phyloP scores from a whole-genome alignment of 305 asterid species.

The Fraxinus floribunda region DNA sequence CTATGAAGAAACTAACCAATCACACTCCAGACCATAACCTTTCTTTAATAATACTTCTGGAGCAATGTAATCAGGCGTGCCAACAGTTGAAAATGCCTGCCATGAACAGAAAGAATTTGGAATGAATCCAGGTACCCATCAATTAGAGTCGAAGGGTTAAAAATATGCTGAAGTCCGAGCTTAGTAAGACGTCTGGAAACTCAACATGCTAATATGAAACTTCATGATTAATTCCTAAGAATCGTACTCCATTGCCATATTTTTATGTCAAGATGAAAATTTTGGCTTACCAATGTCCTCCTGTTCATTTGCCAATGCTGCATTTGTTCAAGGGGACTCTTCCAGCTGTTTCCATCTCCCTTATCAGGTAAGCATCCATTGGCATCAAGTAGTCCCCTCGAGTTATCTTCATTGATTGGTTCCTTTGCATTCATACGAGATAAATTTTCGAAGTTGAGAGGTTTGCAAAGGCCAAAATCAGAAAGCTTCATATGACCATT shows the following conservation, averaged over 20 bases:
- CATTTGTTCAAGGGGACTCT: slow-evolving; percentile 66
- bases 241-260: background rate
- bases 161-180: background rate
- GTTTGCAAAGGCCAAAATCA: slow-evolving; percentile 92
- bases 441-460: slow-evolving; percentile 70
- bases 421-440: slow-evolving; percentile 50
- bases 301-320: slow-evolving; percentile 80
- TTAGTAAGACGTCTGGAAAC: background rate
- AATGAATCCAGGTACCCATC: background rate
- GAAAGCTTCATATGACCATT: slow-evolving; percentile 78
- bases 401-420: slow-evolving; percentile 33
- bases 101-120: background rate
- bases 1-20: slow-evolving; percentile 57
- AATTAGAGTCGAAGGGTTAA: background rate
- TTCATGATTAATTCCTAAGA: background rate
- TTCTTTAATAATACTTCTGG: slow-evolving; percentile 75
- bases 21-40: slow-evolving; percentile 88
- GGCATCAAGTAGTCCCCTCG: slow-evolving; percentile 29
- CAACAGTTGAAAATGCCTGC: slow-evolving; percentile 93
- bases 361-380: slow-evolving; percentile 45
- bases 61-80: slow-evolving; percentile 93
- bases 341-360: slow-evolving; percentile 57
- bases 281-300: slow-evolving; percentile 58
- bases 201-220: slow-evolving; percentile 1
- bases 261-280: background rate